Evolutionary conservation across 345 rosid species (phyloP), one percentile per base, ranked within the genome.

Genomic region (Lenwebbia sp.): DNA sequence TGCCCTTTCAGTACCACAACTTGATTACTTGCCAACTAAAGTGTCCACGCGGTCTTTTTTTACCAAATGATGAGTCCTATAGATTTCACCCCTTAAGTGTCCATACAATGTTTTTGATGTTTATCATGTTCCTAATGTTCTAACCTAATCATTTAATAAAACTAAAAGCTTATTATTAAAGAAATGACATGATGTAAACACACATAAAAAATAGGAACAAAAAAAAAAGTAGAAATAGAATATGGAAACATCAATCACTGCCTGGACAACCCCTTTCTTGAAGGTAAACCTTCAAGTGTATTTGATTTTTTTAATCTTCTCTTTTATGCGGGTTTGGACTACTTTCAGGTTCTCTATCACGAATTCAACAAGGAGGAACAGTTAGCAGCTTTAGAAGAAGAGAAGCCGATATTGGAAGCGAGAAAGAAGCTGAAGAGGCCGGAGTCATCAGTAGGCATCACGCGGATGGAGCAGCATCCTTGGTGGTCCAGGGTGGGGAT

Each of bases 381-480:
- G 86, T 30, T 91, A 91, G 92, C 88, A 83, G 99, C 99, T 52
- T 86, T 95, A 33, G 98, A 96, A 85, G 98, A 88, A 13, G 99
- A 97, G 93, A 97, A 97, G 93, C 94, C 88, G 90, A 88, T 93
- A n/a, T 49, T 96, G 53, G 99, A 96, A 89, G 89, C 88, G 82
- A 94, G 93, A 55, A 96, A 93, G 94, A 95, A 93, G 88, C 86
- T 94, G 91, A 96, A 88, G 99, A 93, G 83, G 96, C 95, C 26
- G 99, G 99, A 83, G 94, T 94, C 78, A 93, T 97, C 23, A 98
- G 96, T 55, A 95, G 99, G 96, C 95, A 93, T 84, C 96, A 10
- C 90, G 93, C 6, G 41, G 98, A 92, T 51, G 98, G 94, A 84
- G 97, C 97, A 54, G 95, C 88, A 56, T 87, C 89, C 83, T 83